Conservation (phyloP, 2,329 filamentous ascomycete genomes). For the Xylaria sp. region DNA sequence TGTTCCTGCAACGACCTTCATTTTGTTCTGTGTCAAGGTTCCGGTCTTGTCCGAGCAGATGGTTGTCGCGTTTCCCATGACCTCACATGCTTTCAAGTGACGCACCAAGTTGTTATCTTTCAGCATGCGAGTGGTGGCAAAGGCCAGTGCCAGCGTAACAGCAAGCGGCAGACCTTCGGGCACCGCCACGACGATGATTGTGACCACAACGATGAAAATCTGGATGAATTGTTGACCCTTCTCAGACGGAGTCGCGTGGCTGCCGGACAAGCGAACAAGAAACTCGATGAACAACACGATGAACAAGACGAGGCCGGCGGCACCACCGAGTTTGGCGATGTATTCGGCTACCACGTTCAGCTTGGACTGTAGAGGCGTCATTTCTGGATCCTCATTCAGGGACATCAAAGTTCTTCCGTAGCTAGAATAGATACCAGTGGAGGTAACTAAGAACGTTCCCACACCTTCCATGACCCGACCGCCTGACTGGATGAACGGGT, state of each 20-base stretch:
- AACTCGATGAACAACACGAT: conserved; percentile 83
- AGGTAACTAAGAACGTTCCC: conserved; percentile 68
- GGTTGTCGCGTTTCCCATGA: conserved; percentile 72
- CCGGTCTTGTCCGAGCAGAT: conserved; percentile 67
- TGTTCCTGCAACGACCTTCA: conserved; percentile 59
- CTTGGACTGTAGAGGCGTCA: conserved; percentile 71
- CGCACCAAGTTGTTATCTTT: conserved; percentile 73
- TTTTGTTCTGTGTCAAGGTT: conserved; percentile 63
- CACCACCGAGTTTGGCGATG: conserved; percentile 72
- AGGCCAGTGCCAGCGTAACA: conserved; percentile 71
- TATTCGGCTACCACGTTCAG: conserved; percentile 70
- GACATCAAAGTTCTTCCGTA: conserved; percentile 73
- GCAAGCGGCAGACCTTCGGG: conserved; percentile 72
- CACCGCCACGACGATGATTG: conserved; percentile 74
- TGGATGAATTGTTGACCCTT: conserved; percentile 76
- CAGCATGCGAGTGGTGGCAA: conserved; percentile 71
- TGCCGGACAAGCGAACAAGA: conserved; percentile 52
- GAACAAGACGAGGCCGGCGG: conserved; percentile 73
- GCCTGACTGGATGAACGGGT: conserved; percentile 82
- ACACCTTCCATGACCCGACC: conserved; percentile 72
- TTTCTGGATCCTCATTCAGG: conserved; percentile 66
- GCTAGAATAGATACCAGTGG: conserved; percentile 66
- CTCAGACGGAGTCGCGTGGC: conserved; percentile 52
- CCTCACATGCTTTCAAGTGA: conserved; percentile 71
- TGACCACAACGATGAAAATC: conserved; percentile 73